Evolutionary conservation across 345 rosid species (phyloP), one percentile per base, ranked within the genome.

Genomic region (Carallia pectinifolia): DNA sequence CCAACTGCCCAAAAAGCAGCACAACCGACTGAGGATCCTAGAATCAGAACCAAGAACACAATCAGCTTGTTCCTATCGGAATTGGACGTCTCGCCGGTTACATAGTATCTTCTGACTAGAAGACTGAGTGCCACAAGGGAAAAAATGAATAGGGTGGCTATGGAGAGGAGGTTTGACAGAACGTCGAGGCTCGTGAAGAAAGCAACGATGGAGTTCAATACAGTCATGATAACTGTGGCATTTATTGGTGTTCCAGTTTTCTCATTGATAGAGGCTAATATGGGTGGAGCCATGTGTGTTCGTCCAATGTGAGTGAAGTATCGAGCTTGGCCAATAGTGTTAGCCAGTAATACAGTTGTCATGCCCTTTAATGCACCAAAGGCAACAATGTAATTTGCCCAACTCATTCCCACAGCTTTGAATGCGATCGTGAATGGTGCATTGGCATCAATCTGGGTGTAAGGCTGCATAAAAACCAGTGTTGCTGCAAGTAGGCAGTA

Each of bases 361-460:
- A 74, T 68, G 27, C 69, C 72, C 13, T 74, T 62, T 15, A 74
- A 33, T 27, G 78, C 73, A 53, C 78, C 78, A 9, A 69, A 31
- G 36, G 69, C 72, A 13, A 68, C 78, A 27, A 74, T 74, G 23
- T 68, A 68, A 15, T 74, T 74, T 10, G 78, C 78, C 78, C 78
- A 74, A 3, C 37, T 56, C 73, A 62, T 62, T 16, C 73, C 73
- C 4, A 33, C 65, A 48, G 69, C 53, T 34, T 68, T 18, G 62
- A 74, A 74, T 58, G 78, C 78, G 12, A 74, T 3, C 0, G 78
- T 62, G 69, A 74, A 74, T 15, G 78, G 73, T 10, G 78, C 78
- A 36, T 74, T 55, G 2, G 50, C 48, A 37, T 74, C 73, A 15
- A 74, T 62, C 27, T 53, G 33, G 18, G 40, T 62, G 55, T 74